Percentiles rank a stretch among this genome's conserved stretches.
Evolutionary conservation across 805 yeast genomes (phyloP).

Genomic region (Yarrowia divulgata): DNA sequence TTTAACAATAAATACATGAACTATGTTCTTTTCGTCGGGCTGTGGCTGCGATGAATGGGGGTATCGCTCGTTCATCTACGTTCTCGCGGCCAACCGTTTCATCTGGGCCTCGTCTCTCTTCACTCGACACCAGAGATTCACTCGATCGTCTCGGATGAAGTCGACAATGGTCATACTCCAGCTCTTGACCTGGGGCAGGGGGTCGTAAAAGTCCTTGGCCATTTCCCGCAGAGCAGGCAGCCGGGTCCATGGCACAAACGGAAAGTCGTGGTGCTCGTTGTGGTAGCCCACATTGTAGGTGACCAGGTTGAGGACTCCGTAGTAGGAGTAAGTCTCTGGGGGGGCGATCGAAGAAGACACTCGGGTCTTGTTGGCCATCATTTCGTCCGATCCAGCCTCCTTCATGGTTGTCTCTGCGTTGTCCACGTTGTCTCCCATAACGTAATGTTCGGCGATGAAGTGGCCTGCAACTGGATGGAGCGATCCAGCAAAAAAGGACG

Average conservation of each 20-base stretch:
- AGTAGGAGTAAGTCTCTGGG: constrained; percentile 86
- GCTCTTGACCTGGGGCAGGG: constrained; percentile 75
- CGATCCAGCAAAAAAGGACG: constrained; percentile 88
- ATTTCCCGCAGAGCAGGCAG: constrained; percentile 67
- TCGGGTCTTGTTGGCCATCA: constrained; percentile 10
- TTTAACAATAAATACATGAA: constrained; percentile 19
- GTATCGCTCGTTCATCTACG: too few relatives aligned
- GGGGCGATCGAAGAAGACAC: constrained; percentile 52
- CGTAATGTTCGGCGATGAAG: constrained; percentile 93
- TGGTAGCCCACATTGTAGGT: constrained; percentile 96
- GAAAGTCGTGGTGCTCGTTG: constrained; percentile 95
- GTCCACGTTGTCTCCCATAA: constrained; percentile 52
- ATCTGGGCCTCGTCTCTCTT: constrained; percentile 56
- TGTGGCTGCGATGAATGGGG: too few relatives aligned
- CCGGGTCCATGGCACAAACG: constrained; percentile 89
- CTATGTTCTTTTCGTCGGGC: constrained; percentile 5
- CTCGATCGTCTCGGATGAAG: constrained; percentile 71
- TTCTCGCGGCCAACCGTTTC: background rate
- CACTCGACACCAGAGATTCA: constrained; percentile 81
- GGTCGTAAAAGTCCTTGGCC: constrained; percentile 82
- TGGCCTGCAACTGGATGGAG: constrained; percentile 95
- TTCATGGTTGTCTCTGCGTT: constrained; percentile 13
- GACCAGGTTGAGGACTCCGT: constrained; percentile 75
- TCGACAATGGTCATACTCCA: constrained; percentile 81
- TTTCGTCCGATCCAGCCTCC: constrained; percentile 4